Conservation (phyloP, 2,329 filamentous ascomycete genomes). For the Neoascochyta sp. region DNA sequence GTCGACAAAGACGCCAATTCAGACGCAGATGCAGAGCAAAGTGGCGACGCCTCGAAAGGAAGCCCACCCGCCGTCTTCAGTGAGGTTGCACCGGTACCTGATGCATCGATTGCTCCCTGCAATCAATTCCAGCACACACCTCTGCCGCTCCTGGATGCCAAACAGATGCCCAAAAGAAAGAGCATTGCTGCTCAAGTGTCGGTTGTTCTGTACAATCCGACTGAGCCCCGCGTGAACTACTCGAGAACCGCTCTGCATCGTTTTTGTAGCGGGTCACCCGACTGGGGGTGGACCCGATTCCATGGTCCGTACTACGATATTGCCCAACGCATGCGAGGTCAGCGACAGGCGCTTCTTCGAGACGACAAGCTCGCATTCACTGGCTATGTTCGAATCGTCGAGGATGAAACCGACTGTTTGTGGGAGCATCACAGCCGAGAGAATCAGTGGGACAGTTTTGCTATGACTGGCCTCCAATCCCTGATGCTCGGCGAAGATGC, state of each 20-base stretch:
- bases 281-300: conserved; percentile 64
- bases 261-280: conserved; percentile 55
- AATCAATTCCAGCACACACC: conserved; percentile 31
- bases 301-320: conserved; percentile 58
- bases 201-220: conserved; percentile 61
- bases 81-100: conserved; percentile 2
- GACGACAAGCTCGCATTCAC: conserved; percentile 61
- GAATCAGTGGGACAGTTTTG: conserved; percentile 56
- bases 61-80: conserved; percentile 9
- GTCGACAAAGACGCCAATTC: conserved; percentile 6
- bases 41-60: conserved; percentile 6
- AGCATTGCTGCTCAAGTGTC: conserved; percentile 57
- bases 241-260: conserved; percentile 56
- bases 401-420: conserved; percentile 58
- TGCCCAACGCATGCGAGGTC: conserved; percentile 53
- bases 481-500: conserved; percentile 34
- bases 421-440: conserved; percentile 58
- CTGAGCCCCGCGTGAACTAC: conserved; percentile 57
- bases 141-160: conserved; percentile 34
- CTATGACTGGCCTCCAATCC: conserved; percentile 56
- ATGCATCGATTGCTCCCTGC: conserved; percentile 1
- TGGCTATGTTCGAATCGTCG: conserved; percentile 57
- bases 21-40: not conserved
- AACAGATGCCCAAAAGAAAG: conserved; percentile 38
- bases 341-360: conserved; percentile 57